phyloP scores from a whole-genome alignment of 441 rosid species.

The Eruca vesicaria region DNA sequence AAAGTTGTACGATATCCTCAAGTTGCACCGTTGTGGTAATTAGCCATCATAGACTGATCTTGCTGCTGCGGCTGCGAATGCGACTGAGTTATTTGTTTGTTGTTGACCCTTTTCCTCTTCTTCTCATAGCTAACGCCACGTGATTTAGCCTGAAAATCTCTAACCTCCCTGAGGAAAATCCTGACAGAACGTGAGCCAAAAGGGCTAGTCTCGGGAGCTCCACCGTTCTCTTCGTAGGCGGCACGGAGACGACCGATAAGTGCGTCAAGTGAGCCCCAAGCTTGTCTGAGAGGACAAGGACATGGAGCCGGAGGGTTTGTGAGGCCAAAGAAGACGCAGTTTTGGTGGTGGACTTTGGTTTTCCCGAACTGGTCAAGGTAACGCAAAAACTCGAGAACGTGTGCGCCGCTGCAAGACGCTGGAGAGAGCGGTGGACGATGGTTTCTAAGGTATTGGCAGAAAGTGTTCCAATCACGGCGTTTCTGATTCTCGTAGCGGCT shows the following conservation, averaged over 20 bases:
- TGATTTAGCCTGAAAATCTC: slow-evolving; percentile 43
- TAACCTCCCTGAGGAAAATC: slow-evolving; percentile 36
- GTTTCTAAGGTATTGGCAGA: slow-evolving; percentile 41
- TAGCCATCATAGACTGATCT: slow-evolving; percentile 33
- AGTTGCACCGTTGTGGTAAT: slow-evolving; percentile 26
- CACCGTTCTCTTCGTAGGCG: slow-evolving; percentile 43
- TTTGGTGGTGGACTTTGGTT: slow-evolving; percentile 38
- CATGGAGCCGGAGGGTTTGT: slow-evolving; percentile 44
- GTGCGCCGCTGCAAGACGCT: slow-evolving; percentile 38
- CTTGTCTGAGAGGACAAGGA: slow-evolving; percentile 43
- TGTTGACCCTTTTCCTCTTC: slow-evolving; percentile 39
- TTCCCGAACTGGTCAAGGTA: slow-evolving; percentile 43
- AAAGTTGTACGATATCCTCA: neutral
- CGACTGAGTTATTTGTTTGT: slow-evolving; percentile 19
- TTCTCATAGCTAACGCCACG: slow-evolving; percentile 42
- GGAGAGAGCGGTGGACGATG: slow-evolving; percentile 42
- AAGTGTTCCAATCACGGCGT: slow-evolving; percentile 47
- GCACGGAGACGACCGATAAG: slow-evolving; percentile 45
- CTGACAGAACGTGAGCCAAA: slow-evolving; percentile 41
- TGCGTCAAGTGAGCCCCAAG: slow-evolving; percentile 43
- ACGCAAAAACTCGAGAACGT: slow-evolving; percentile 40
- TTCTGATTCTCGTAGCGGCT: slow-evolving; percentile 48
- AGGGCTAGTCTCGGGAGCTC: slow-evolving; percentile 39
- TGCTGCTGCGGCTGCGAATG: slow-evolving; percentile 20
- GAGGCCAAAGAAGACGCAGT: slow-evolving; percentile 38